Evolutionary conservation across 768 basidiomycete species (phyloP), one percentile per base, ranked within the genome.

Genomic region (Leucocoprinus leucothites): DNA sequence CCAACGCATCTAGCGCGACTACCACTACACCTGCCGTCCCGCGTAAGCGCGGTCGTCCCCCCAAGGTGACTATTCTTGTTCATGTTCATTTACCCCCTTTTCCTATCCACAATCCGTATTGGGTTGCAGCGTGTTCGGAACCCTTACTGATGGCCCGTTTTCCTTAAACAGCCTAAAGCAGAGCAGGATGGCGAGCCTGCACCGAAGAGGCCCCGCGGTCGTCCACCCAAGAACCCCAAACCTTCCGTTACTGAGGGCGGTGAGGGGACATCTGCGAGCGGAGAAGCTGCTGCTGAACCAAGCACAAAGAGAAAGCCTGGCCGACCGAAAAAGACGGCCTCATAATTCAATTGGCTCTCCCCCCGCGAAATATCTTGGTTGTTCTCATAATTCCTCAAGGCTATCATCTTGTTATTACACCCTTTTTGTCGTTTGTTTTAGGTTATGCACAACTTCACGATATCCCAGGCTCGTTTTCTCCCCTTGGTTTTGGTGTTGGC

Each of bases 221-320:
- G 89, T 58, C 89, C 89, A 54, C 86, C 83, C 60, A 91, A 91
- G 70, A 72, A 75, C 52, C 75, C 81, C 53, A 85, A 80, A 68
- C 76, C 77, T 55, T 71, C 78, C 21, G 61, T 67, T 51, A 66
- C 64, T 48, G 72, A 78, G 40, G 72, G 69, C 18, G 66, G 74
- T 49, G 67, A 69, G 0, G 61, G 67, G 57, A 47, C 61, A 47
- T 46, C 43, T 18, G 51, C 46, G 40, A 62, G 57, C 53, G 76
- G 69, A 46, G 72, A 75, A 24, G 61, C 57, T 52, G 73, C 66
- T 36, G 69, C 71, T 56, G 85, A 86, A 64, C 60, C 82, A 57
- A 73, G 72, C 63, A 62, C 69, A 54, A 84, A 83, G 78, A 87
- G 79, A 80, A 89, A 85, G 73, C 77, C 88, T 59, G 87, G 87